Base-by-base conservation (phyloP, 345 rosid genomes). In the Camelina sativa region DNA sequence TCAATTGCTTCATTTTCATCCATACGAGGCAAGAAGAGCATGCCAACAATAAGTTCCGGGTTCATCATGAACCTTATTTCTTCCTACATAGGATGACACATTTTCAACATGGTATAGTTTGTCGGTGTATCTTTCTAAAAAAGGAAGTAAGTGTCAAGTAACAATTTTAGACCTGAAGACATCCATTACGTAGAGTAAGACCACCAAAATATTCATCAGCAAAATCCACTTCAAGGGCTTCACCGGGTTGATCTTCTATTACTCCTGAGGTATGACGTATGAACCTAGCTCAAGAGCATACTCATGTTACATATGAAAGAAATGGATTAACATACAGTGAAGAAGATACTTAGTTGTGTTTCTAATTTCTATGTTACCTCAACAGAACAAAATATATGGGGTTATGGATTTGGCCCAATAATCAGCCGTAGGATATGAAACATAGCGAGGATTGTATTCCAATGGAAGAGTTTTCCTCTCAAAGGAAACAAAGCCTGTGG, bases 11-110 rank as follows among this genome's bases (percentile, higher is more conserved):
- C 96, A 69, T 91, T 94, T 59, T 80, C 85, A 41, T 80, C 91
- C 92, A 91, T 88, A 57, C 89, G 82, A 78, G 98, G 95, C 83
- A 91, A 86, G 88, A 91, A 90, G 60, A 90, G 77, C 97, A 94
- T 89, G 52, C 98, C 86, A 13, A 84, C 90, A 61, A 94, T 90
- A 63, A 94, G 83, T 72, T 94, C 97, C 2, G 97, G 97, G 79
- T 84, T 87, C 65, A 89, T 86, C 97, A 94, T 76, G 77, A 94
- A 94, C 63, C 89, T 92, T 72, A 94, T 87, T 71, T 94, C 97
- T 86, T 94, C 98, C 98, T 91, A 73, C 75, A 34, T 34, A 34
- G 37, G 4, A 34, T 34, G 37, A 7, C 37, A 34, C 37, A 37
- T 8, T 37, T 37, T 37, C 40, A 37, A 2, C 40, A 37, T 37